phyloP scores from a whole-genome alignment of 2,329 filamentous ascomycete species.

The Rhinocladiella similis region DNA sequence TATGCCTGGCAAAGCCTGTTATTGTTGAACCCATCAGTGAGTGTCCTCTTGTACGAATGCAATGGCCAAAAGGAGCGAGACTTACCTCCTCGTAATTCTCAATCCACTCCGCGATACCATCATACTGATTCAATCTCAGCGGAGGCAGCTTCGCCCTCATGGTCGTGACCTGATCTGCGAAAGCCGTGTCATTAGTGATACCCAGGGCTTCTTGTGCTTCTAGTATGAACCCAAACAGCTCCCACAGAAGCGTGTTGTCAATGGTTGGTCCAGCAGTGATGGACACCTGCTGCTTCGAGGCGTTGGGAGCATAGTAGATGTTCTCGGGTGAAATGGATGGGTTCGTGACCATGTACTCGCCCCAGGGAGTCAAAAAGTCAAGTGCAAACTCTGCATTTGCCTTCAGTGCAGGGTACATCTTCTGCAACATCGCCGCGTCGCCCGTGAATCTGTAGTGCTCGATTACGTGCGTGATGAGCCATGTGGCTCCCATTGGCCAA shows the following conservation, averaged over 20 bases:
- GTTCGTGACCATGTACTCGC: constrained; percentile 31
- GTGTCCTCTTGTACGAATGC: too few relatives aligned
- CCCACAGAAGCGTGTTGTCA: neutral
- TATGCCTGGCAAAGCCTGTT: too few relatives aligned
- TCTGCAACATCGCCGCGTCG: constrained; percentile 24
- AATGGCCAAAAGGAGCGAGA: too few relatives aligned
- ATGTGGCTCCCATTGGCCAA: constrained; percentile 48
- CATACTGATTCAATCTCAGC: too few relatives aligned
- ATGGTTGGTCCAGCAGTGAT: neutral
- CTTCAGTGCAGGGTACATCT: constrained; percentile 31
- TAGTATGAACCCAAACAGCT: neutral
- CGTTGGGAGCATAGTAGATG: constrained; percentile 27
- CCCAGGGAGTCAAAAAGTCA: constrained; percentile 32
- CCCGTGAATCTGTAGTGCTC: constrained; percentile 57
- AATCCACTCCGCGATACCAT: too few relatives aligned
- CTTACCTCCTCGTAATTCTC: too few relatives aligned
- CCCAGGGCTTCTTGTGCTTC: too few relatives aligned
- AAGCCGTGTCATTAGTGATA: too few relatives aligned
- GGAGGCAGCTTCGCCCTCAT: too few relatives aligned
- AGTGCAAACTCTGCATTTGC: constrained; percentile 34
- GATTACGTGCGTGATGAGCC: constrained; percentile 62
- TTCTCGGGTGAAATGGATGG: constrained; percentile 36
- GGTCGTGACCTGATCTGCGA: too few relatives aligned
- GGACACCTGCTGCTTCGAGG: neutral
- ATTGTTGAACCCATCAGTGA: too few relatives aligned